Conservation (phyloP, 345 rosid genomes). For the Acer saccharum region DNA sequence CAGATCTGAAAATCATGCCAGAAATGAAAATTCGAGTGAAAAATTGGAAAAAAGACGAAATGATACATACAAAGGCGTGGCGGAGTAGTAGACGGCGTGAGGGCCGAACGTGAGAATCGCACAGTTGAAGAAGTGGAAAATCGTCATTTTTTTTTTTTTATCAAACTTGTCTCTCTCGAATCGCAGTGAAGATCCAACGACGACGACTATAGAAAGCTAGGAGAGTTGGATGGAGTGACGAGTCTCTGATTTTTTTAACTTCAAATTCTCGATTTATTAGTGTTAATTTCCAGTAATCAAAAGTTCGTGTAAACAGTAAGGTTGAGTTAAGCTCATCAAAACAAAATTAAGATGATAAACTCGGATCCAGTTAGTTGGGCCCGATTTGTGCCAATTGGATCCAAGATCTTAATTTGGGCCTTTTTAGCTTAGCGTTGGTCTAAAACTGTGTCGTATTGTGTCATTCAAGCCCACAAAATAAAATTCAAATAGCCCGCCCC, state of each 20-base stretch:
- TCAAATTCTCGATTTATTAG: not conserved
- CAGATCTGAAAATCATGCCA: not conserved
- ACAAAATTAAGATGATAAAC: not conserved
- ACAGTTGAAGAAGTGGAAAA: slow-evolving; percentile 98
- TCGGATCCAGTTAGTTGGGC: not conserved
- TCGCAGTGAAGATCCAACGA: not conserved
- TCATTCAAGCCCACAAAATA: too few relatives aligned
- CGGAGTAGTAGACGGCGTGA: slow-evolving; percentile 99
- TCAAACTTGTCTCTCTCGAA: not conserved
- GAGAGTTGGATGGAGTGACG: not conserved
- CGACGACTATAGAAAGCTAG: not conserved
- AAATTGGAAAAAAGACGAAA: not conserved
- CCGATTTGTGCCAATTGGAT: not conserved
- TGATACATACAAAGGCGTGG: slow-evolving; percentile 79
- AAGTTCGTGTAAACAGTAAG: not conserved
- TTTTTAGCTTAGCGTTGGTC: not conserved
- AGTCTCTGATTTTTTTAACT: not conserved
- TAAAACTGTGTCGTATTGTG: too few relatives aligned
- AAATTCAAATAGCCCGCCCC: too few relatives aligned
- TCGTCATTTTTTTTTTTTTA: slow-evolving; percentile 54
- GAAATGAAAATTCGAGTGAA: slow-evolving; percentile 15
- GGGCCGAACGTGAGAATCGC: slow-evolving; percentile 98
- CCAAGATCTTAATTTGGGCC: not conserved
- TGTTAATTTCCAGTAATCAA: not conserved
- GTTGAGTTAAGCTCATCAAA: not conserved